Conservation (phyloP, 2,329 filamentous ascomycete species). For the Penicillium concentricum region DNA sequence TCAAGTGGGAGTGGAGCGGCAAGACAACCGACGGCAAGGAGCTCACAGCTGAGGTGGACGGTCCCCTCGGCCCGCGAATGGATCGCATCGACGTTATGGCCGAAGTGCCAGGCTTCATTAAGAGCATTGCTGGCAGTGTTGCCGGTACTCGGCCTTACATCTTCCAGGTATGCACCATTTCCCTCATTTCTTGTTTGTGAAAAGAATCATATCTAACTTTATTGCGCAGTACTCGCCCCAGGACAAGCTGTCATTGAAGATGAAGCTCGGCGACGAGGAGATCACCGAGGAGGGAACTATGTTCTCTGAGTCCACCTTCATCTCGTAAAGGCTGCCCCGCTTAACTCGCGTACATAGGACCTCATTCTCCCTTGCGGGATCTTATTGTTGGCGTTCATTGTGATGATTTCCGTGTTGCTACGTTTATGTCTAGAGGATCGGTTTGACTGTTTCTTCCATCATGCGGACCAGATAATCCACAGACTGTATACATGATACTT, state of each 20-base stretch:
- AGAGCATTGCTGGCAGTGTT: constrained; percentile 83
- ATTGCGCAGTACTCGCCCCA: constrained; percentile 64
- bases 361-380: constrained; percentile 18
- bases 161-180: constrained; percentile 68
- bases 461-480: constrained; percentile 21
- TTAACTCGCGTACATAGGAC: constrained; percentile 30
- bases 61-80: constrained; percentile 64
- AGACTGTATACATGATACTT: constrained; percentile 31
- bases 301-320: constrained; percentile 94
- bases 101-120: constrained; percentile 92
- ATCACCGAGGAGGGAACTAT: constrained; percentile 73
- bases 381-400: constrained; percentile 28
- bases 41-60: constrained; percentile 68
- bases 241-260: constrained; percentile 68
- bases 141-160: constrained; percentile 96
- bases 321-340: constrained; percentile 57
- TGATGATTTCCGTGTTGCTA: constrained; percentile 28
- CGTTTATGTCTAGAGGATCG: constrained; percentile 27
- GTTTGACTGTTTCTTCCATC: constrained; percentile 20
- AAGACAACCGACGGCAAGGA: constrained; percentile 73
- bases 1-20: constrained; percentile 76
- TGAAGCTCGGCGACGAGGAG: constrained; percentile 81
- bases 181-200: neutral
- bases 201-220: neutral
- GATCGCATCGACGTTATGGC: constrained; percentile 96